These are phyloP conservation scores for Suillus paluster DNA, from an alignment of 768 basidiomycete species.

Conservation along the genomic window DNA sequence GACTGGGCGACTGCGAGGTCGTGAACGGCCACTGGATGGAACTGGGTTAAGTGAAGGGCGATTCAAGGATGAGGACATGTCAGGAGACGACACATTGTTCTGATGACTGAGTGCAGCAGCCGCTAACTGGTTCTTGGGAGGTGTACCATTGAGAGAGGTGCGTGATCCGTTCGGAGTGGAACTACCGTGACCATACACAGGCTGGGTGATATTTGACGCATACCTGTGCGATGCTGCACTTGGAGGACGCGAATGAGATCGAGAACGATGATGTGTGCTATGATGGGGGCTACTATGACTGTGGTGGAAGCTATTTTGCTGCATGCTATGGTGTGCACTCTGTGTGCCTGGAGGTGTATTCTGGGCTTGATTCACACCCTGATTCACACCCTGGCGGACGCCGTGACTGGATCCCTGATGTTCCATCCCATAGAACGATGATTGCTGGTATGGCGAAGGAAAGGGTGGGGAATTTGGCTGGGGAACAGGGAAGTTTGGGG, in stretches of 20 bases:
- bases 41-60: constrained; percentile 11
- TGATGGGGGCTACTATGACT: constrained; percentile 23
- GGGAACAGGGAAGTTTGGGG: constrained; percentile 2
- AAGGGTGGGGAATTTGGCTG: constrained; percentile 9
- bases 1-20: constrained; percentile 16
- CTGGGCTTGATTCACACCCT: constrained; percentile 19
- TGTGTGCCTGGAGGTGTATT: constrained; percentile 12
- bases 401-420: constrained; percentile 24
- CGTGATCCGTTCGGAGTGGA: constrained; percentile 25
- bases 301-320: constrained; percentile 6
- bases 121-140: constrained; percentile 5
- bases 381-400: constrained; percentile 17
- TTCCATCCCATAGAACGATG: constrained; percentile 18
- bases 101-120: constrained; percentile 13
- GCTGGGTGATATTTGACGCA: constrained; percentile 29
- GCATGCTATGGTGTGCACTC: constrained; percentile 7
- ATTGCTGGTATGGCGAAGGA: constrained; percentile 2
- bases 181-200: constrained; percentile 29
- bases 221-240: constrained; percentile 37
- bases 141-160: constrained; percentile 22
- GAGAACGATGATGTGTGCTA: constrained; percentile 16
- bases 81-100: constrained; percentile 16
- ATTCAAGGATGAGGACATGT: constrained; percentile 6
- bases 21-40: constrained; percentile 24
- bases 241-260: constrained; percentile 32